These are phyloP conservation scores for Umbelopsis sp. DNA, from an alignment of 192 early-diverging fungal species.

Conservation along the genomic window DNA sequence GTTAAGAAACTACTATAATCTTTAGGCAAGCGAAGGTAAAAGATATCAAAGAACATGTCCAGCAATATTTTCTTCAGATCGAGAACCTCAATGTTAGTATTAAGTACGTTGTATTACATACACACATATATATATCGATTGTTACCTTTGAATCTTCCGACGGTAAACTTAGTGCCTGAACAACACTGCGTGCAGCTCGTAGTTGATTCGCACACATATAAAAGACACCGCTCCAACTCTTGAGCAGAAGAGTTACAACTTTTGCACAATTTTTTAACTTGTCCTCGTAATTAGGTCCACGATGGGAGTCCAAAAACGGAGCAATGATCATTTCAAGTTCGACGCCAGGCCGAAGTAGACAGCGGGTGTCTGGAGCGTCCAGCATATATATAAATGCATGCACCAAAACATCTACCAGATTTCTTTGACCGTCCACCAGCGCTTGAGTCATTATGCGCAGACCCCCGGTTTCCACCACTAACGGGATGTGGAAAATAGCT, in stretches of 20 bases:
- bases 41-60: constrained; percentile 82
- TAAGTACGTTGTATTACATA: neutral
- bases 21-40: constrained; percentile 69
- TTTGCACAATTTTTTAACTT: constrained; percentile 65
- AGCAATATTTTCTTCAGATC: constrained; percentile 69
- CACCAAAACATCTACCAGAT: constrained; percentile 62
- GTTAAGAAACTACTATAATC: constrained; percentile 51
- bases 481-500: constrained; percentile 39
- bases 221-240: constrained; percentile 80
- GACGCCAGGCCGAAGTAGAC: constrained; percentile 71
- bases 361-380: constrained; percentile 66
- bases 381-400: constrained; percentile 72
- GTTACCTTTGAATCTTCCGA: constrained; percentile 70
- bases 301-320: constrained; percentile 75
- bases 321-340: constrained; percentile 84
- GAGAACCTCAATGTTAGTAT: neutral
- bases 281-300: constrained; percentile 64
- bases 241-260: constrained; percentile 65
- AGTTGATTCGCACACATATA: constrained; percentile 76
- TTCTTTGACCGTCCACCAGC: constrained; percentile 63
- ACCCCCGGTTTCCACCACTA: constrained; percentile 66
- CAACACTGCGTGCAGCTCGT: constrained; percentile 67
- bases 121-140: too few relatives aligned
- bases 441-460: constrained; percentile 69
- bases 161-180: constrained; percentile 71